phyloP scores from a whole-genome alignment of 2,329 filamentous ascomycete species.

The Pseudopyrenochaeta lycopersici region DNA sequence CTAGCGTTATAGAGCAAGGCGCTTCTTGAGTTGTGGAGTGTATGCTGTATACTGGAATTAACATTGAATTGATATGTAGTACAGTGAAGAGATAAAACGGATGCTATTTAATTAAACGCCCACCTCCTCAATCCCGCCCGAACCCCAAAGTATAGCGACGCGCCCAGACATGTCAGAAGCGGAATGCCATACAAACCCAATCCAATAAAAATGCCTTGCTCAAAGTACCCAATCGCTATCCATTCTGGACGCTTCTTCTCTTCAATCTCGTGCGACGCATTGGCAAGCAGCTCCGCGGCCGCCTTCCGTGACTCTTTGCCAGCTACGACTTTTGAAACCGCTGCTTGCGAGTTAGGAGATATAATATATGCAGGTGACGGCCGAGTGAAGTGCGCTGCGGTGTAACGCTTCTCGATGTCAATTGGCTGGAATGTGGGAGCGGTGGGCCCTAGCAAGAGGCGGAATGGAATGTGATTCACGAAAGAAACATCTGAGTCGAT shows the following conservation, averaged over 20 bases:
- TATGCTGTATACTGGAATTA: background rate
- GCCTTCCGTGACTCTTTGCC: slow-evolving; percentile 19
- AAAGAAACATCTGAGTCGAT: slow-evolving; percentile 60
- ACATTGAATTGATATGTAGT: background rate
- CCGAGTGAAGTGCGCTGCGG: slow-evolving; percentile 26
- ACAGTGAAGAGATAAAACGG: background rate
- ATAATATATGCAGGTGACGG: slow-evolving; percentile 26
- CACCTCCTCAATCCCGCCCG: slow-evolving; percentile 34
- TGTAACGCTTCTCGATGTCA: slow-evolving; percentile 29
- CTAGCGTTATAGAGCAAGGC: background rate
- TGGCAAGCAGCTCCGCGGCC: slow-evolving; percentile 18
- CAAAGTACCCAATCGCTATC: slow-evolving; percentile 41
- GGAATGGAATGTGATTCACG: slow-evolving; percentile 66
- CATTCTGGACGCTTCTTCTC: slow-evolving; percentile 45
- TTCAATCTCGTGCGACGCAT: slow-evolving; percentile 36
- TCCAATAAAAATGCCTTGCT: slow-evolving; percentile 46
- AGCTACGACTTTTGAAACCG: slow-evolving; percentile 26
- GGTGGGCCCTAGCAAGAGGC: slow-evolving; percentile 57
- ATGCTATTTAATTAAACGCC: slow-evolving; percentile 13
- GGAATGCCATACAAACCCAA: slow-evolving; percentile 46
- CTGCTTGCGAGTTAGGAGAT: slow-evolving; percentile 14
- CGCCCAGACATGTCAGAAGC: slow-evolving; percentile 37
- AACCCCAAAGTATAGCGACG: slow-evolving; percentile 35
- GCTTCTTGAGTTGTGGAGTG: too few relatives aligned
- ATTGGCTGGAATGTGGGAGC: slow-evolving; percentile 26